Base-by-base conservation (phyloP, 2,329 filamentous ascomycete species). In the Microascus cirrosus region DNA sequence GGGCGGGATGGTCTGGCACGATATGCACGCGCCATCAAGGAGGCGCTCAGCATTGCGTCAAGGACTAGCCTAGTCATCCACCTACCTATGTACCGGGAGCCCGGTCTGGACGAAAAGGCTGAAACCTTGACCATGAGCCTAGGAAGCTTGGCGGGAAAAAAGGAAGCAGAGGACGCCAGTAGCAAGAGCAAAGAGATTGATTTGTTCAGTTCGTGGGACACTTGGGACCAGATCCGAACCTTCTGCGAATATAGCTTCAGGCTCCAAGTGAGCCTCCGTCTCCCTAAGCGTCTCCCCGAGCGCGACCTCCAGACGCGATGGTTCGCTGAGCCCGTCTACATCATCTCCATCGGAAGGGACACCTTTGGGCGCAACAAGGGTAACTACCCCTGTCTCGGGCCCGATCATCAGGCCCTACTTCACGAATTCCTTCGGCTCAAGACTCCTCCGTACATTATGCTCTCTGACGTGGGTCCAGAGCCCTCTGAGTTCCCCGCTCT, bases 221-320 rank as follows among this genome's bases (percentile, higher is more conserved):
- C 88, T 1, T 99, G 94, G 94, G 87, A 99, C 69, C 79, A 86
- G 24, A 87, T 99, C 65, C 82, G 94, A 57, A 86, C 85, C 57
- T 77, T 90, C 59, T 96, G 91, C 80, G 87, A 86, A 73, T 97
- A 99, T 72, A 87, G 86, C 70, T 74, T 80, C 59, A 83, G 90
- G 69, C 78, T 99, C 42, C 87, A 84, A 66, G 83, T 96, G 71
- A 89, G 93, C 52, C 28, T 62, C 28, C 57, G 77, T 62, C 71
- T 87, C 15, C 83, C 84, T 13, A 76, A 74, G 25, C 73, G 78
- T 13, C 74, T 87, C 60, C 84, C 85, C 0, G 75, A 83, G 58
- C 78, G 75, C 62, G 77, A 80, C 42, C 71, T 88, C 28, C 83
- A 86, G 65, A 79, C 80, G 53, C 77, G 85, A 56, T 89, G 85